Evolutionary conservation across 768 basidiomycete genomes (phyloP), one percentile per base, ranked within the genome.

Genomic region (Boletus subcaerulescens): DNA sequence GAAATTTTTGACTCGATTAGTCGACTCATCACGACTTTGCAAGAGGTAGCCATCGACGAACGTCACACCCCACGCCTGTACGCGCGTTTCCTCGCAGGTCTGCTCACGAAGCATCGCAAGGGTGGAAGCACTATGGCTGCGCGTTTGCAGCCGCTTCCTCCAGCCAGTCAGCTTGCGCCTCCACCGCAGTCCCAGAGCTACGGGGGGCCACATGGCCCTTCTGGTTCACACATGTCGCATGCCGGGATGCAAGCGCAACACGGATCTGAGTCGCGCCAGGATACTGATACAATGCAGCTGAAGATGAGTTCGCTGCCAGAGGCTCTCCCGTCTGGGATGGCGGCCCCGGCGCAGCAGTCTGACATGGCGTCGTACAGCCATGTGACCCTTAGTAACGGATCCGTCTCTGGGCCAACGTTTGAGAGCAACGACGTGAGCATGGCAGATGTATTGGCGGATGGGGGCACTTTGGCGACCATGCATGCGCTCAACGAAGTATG

Each of bases 1-100:
- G 81, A 87, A 60, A 86, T 91, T 52, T 86, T 87, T 59, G 82
- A 86, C 54, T 74, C 84, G 59, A 89, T 92, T 52, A 78, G 84
- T 38, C 80, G 81, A 11, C 76, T 92, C 20, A 90, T 92, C 60
- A 82, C 86, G 56, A 86, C 82, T 0, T 71, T 91, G 50, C 80
- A 84, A 13, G 85, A 85, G 53, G 82, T 91, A 46, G 86, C 89
- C 15, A 88, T 91, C 47, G 90, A 92, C 61, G 87, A 89, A 60
- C 80, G 86, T 14, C 90, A 92, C 64, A 89, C 88, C 0, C 90
- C 89, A 2, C 86, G 83, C 59, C 74, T 91, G 33, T 90, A 91
- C 61, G 87, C 90, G 13, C 82, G 88, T 14, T 92, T 92, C 76
- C 78, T 92, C 8, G 82, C 85, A 0, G 77, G 84, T n/a, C 73